Percentiles rank a stretch among this genome's conserved stretches.
phyloP scores from a whole-genome alignment of 176 grass and related monocot genomes.

The Avena atlantica region DNA sequence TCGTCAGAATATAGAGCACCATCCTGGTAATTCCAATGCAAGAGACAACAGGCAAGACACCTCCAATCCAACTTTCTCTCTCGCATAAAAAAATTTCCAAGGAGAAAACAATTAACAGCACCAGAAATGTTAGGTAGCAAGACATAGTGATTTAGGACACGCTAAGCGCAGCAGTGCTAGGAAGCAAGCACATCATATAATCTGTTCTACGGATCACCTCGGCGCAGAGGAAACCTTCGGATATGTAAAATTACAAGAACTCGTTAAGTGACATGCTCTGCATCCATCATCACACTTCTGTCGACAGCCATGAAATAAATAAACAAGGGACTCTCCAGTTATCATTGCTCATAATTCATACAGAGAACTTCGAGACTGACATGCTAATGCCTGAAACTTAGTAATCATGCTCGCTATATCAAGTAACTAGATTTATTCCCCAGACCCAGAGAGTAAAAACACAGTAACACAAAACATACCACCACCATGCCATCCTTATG shows the following conservation, averaged over 20 bases:
- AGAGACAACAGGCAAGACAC: no score
- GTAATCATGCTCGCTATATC: neutral
- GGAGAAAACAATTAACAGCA: neutral
- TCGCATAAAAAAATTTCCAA: neutral
- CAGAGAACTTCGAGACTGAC: neutral
- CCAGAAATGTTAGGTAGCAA: neutral
- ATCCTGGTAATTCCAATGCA: no score
- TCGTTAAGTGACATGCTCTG: neutral
- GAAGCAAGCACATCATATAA: neutral
- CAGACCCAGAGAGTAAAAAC: neutral
- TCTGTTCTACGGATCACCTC: neutral
- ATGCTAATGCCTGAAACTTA: neutral
- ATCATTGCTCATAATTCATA: neutral
- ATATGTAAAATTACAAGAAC: neutral
- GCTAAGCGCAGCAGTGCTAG: neutral
- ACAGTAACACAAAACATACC: neutral
- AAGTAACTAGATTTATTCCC: neutral
- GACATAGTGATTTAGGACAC: neutral
- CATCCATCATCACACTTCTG: neutral
- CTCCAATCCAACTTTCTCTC: neutral
- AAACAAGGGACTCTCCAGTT: neutral
- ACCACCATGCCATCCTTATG: neutral
- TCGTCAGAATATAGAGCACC: no score
- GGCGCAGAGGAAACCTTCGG: neutral
- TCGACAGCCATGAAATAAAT: neutral